phyloP scores from a whole-genome alignment of 768 basidiomycete species.

The Kondoa subrosea region DNA sequence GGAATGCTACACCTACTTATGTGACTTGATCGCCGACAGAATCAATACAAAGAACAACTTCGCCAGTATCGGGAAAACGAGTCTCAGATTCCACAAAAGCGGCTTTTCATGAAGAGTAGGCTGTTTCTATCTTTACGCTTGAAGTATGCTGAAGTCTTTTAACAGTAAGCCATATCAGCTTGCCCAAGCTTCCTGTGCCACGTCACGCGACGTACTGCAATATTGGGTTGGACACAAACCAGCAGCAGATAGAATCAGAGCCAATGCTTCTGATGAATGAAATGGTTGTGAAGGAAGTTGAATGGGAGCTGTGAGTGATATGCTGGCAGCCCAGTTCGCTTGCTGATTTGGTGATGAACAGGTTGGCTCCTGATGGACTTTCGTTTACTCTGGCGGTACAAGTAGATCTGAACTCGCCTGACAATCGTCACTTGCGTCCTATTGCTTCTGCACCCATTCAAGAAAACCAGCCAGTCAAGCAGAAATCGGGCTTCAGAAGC shows the following conservation, averaged over 20 bases:
- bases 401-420: neutral
- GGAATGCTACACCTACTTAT: neutral
- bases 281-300: neutral
- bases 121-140: neutral
- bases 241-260: neutral
- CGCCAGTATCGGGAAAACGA: neutral
- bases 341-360: neutral
- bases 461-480: neutral
- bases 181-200: neutral
- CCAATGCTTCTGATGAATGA: neutral
- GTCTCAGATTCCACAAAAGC: neutral
- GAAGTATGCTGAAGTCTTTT: neutral
- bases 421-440: neutral
- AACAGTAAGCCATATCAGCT: neutral
- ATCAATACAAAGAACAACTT: neutral
- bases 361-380: neutral
- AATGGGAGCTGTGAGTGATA: neutral
- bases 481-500: neutral
- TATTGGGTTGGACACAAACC: neutral
- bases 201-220: neutral
- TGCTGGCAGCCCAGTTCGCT: neutral
- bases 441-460: neutral
- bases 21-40: neutral
- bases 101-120: neutral
- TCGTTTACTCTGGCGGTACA: neutral